Percentiles rank a stretch among this genome's conserved stretches.
These are phyloP conservation scores for Solanum hybrid DNA, from an alignment of 305 asterid species.

Conservation along the genomic window DNA sequence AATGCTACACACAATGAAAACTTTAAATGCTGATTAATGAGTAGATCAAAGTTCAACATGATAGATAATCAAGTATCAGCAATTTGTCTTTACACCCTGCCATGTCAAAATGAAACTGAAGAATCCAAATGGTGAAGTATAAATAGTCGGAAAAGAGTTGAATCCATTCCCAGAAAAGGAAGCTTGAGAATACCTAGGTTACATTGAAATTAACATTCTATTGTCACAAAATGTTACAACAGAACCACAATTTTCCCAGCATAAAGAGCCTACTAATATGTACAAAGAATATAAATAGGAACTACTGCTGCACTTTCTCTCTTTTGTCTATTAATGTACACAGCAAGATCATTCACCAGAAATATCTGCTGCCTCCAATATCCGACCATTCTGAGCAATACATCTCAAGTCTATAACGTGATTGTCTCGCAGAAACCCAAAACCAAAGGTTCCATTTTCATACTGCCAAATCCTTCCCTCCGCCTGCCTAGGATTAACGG, in stretches of 20 bases:
- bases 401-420: conserved; percentile 56
- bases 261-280: not conserved
- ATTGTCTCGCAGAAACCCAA: conserved; percentile 67
- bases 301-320: not conserved
- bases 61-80: not conserved
- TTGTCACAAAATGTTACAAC: not conserved
- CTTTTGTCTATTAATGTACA: not conserved
- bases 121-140: not conserved
- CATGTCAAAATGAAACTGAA: not conserved
- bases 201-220: not conserved
- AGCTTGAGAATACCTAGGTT: not conserved
- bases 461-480: conserved; percentile 94
- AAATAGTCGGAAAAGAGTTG: not conserved
- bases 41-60: not conserved
- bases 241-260: not conserved
- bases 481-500: conserved; percentile 37
- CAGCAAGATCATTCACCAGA: conserved; percentile 17
- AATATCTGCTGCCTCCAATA: conserved; percentile 43
- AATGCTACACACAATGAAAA: not conserved
- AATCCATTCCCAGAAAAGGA: not conserved
- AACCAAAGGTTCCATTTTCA: conserved; percentile 63
- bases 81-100: not conserved
- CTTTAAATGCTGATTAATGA: not conserved
- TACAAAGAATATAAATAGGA: conserved; percentile 8
- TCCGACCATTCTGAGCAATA: conserved; percentile 40